Evolutionary conservation across 1,284 basidiomycete species (phyloP).

Genomic region (Ganoderma leucocontextum): DNA sequence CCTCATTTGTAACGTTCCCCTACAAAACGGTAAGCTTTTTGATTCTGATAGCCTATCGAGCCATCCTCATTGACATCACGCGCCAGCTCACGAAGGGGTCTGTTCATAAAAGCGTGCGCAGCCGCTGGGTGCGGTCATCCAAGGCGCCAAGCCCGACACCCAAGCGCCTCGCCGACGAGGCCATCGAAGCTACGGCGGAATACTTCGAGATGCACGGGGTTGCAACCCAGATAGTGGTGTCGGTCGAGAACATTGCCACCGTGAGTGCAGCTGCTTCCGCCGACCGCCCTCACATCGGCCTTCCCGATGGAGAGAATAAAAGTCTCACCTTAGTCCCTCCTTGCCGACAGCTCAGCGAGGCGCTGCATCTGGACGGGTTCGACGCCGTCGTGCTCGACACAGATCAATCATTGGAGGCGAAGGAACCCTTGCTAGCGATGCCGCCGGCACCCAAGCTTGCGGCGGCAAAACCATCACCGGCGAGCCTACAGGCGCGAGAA

Average conservation of each 20-base stretch:
- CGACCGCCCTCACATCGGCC: not conserved
- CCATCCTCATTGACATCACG: slow-evolving; percentile 22
- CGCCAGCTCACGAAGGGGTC: slow-evolving; percentile 23
- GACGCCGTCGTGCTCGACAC: slow-evolving; percentile 26
- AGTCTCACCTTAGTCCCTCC: slow-evolving; percentile 12
- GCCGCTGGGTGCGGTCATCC: not conserved
- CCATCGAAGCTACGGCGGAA: slow-evolving; percentile 54
- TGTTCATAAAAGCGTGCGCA: slow-evolving; percentile 16
- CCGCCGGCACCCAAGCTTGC: slow-evolving; percentile 16
- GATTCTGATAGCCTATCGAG: slow-evolving; percentile 3
- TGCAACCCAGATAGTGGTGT: slow-evolving; percentile 46
- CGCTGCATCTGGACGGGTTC: slow-evolving; percentile 23
- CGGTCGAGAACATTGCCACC: slow-evolving; percentile 45
- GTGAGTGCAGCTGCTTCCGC: slow-evolving; percentile 14
- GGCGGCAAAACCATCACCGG: slow-evolving; percentile 12
- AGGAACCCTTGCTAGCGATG: slow-evolving; percentile 14
- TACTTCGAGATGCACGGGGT: slow-evolving; percentile 55
- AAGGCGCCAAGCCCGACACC: slow-evolving; percentile 18
- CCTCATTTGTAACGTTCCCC: slow-evolving; percentile 56
- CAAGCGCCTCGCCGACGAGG: slow-evolving; percentile 51
- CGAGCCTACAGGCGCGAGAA: slow-evolving; percentile 20
- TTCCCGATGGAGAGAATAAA: not conserved
- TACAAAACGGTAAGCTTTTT: slow-evolving; percentile 53
- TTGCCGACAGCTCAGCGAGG: slow-evolving; percentile 22
- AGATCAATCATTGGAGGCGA: slow-evolving; percentile 24